phyloP scores from a whole-genome alignment of 2,329 filamentous ascomycete genomes.

The Calonectria ilicicola region DNA sequence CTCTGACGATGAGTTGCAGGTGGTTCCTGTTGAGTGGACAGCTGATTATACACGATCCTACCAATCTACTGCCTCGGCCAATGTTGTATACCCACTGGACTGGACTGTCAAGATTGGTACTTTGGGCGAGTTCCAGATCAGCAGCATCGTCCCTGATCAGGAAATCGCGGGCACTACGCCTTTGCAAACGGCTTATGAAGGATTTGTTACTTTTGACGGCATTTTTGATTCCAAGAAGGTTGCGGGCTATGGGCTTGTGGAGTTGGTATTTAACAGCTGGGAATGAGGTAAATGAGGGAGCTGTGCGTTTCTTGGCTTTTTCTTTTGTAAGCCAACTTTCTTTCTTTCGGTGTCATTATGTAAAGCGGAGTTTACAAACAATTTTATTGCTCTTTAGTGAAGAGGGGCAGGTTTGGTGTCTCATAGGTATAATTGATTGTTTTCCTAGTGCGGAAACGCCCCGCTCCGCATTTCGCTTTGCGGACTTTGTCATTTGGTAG shows the following conservation, averaged over 20 bases:
- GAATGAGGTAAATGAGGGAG: background rate
- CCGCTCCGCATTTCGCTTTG: background rate
- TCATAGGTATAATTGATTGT: background rate
- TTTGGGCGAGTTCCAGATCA: background rate
- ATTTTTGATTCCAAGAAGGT: background rate
- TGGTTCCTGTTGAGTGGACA: background rate
- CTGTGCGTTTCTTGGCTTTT: background rate
- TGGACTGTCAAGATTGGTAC: background rate
- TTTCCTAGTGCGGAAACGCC: background rate
- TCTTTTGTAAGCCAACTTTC: background rate
- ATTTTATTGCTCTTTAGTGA: too few relatives aligned
- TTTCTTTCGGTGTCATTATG: background rate
- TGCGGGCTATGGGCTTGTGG: background rate
- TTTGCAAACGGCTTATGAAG: background rate
- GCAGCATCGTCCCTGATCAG: background rate
- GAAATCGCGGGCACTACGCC: background rate
- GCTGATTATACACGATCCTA: background rate
- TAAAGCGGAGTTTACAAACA: background rate
- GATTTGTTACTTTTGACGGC: background rate
- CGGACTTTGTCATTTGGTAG: background rate
- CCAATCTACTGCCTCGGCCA: background rate
- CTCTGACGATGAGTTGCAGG: background rate
- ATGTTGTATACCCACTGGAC: background rate
- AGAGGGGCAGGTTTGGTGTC: too few relatives aligned
- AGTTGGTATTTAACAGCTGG: background rate